Conservation (phyloP, 1,284 basidiomycete species). For the Rhodotorula sp. region DNA sequence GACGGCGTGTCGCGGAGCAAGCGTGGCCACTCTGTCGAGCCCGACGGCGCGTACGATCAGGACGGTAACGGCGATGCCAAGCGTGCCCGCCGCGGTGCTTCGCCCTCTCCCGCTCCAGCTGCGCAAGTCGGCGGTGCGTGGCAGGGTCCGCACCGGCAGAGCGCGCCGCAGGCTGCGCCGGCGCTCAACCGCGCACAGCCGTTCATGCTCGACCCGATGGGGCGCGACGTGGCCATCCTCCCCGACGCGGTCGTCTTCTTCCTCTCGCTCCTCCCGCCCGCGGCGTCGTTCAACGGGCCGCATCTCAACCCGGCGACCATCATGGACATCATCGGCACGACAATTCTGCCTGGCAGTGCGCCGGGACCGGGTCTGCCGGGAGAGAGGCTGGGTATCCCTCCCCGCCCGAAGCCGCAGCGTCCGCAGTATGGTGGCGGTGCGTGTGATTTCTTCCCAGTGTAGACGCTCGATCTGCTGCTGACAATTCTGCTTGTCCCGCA, state of each 20-base stretch:
- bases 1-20: conserved; percentile 18
- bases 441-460: not conserved
- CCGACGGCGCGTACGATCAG: conserved; percentile 53
- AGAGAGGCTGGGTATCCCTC: conserved; percentile 40
- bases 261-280: conserved; percentile 70
- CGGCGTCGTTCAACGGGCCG: conserved; percentile 68
- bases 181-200: conserved; percentile 43
- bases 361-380: conserved; percentile 38
- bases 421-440: conserved; percentile 7
- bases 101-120: conserved; percentile 49
- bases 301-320: conserved; percentile 37
- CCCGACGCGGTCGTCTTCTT: conserved; percentile 78
- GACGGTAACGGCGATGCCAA: conserved; percentile 14
- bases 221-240: conserved; percentile 50
- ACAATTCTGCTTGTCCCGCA: not conserved
- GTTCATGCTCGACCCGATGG: conserved; percentile 37
- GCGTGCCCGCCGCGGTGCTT: conserved; percentile 12
- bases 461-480: not conserved
- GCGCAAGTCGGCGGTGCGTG: conserved; percentile 27
- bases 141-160: conserved; percentile 8
- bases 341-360: conserved; percentile 38
- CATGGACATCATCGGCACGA: conserved; percentile 40
- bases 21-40: conserved; percentile 54
- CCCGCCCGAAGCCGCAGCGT: conserved; percentile 32
- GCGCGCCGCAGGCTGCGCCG: conserved; percentile 56